phyloP scores from a whole-genome alignment of 208 protist species.

The Leishmania aethiopica region DNA sequence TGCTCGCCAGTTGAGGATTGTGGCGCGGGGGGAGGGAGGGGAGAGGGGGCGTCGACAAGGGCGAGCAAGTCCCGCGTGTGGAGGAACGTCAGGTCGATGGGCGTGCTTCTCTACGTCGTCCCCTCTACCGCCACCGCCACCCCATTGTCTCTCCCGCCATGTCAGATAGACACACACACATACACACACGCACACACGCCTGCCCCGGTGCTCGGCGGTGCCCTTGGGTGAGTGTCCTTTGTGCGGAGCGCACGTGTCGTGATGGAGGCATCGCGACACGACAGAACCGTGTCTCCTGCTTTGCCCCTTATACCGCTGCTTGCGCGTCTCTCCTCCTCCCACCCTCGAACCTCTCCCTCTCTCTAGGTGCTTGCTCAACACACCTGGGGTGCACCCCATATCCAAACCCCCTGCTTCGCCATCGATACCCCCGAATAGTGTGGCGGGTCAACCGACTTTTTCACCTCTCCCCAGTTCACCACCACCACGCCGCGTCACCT shows the following conservation, averaged over 20 bases:
- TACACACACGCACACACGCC: neutral
- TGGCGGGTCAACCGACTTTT: neutral
- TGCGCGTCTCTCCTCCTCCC: neutral
- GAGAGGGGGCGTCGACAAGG: neutral
- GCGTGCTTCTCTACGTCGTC: neutral
- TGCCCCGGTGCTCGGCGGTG: neutral
- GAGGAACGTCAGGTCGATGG: neutral
- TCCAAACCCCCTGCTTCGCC: neutral
- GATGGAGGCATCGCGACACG: neutral
- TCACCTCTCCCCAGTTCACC: neutral
- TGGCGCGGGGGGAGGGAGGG: too few species aligned
- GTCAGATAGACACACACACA: neutral
- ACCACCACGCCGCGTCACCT: neutral
- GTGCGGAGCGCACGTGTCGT: neutral
- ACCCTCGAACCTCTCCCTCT: neutral
- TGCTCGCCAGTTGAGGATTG: neutral
- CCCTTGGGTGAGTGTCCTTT: neutral
- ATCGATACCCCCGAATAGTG: neutral
- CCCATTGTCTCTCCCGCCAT: neutral
- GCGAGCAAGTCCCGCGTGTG: neutral
- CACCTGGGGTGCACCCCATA: neutral
- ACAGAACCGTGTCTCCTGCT: neutral
- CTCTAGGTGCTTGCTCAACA: neutral
- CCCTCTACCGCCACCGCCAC: neutral
- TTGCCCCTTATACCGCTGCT: neutral